These are phyloP conservation scores for Penicillium sp. DNA, from an alignment of 2,329 filamentous ascomycete species.

Conservation along the genomic window DNA sequence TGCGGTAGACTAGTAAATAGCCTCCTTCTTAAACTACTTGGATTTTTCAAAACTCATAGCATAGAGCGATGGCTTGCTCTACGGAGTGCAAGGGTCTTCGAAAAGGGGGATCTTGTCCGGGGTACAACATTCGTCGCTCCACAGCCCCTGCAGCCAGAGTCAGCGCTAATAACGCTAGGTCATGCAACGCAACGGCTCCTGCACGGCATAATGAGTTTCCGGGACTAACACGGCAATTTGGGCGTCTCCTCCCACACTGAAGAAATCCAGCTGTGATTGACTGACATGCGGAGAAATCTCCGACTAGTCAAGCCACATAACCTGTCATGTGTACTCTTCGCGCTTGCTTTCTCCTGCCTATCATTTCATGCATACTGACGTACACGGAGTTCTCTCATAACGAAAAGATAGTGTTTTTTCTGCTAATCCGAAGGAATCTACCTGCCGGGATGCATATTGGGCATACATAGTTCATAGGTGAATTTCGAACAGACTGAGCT, in stretches of 20 bases:
- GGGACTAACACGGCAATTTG: not conserved
- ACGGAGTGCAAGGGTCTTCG: too few relatives aligned
- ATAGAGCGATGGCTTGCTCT: too few relatives aligned
- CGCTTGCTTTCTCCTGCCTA: not conserved
- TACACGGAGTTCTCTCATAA: not conserved
- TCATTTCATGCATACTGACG: not conserved
- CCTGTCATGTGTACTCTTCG: not conserved
- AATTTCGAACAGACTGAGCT: too few relatives aligned
- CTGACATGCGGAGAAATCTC: slow-evolving; percentile 14
- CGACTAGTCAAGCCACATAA: slow-evolving; percentile 13
- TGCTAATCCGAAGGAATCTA: too few relatives aligned
- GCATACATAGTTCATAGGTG: too few relatives aligned
- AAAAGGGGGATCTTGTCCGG: not conserved
- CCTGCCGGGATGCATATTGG: too few relatives aligned
- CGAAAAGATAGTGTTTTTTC: not conserved
- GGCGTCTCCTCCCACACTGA: not conserved
- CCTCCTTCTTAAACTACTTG: too few relatives aligned
- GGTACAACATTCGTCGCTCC: not conserved
- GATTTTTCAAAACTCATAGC: too few relatives aligned
- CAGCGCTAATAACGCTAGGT: not conserved
- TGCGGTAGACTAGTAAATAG: too few relatives aligned
- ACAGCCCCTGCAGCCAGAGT: not conserved
- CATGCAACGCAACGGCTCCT: not conserved
- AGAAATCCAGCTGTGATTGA: slow-evolving; percentile 2
- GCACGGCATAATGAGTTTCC: not conserved